A percentile compares a stretch with the other conserved stretches of the same genome.
Evolutionary conservation across 441 rosid species (phyloP).

Genomic region (Populus hybrid): DNA sequence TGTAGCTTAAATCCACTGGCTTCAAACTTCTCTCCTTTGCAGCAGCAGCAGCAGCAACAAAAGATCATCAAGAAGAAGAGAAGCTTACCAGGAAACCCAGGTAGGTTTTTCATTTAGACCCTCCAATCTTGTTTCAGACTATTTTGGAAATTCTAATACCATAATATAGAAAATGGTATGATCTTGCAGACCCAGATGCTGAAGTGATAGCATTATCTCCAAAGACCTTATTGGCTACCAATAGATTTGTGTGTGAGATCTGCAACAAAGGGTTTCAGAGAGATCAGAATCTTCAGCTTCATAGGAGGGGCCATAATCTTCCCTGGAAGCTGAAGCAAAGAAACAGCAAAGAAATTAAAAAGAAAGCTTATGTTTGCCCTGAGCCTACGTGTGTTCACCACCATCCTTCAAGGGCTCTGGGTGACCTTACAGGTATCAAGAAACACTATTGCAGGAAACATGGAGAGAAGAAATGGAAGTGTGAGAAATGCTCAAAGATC

Average conservation of each 20-base stretch:
- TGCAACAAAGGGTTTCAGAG: conserved; percentile 89
- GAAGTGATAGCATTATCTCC: conserved; percentile 88
- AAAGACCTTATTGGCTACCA: conserved; percentile 65
- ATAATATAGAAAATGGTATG: not conserved
- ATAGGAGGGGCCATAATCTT: conserved; percentile 88
- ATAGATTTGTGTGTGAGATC: conserved; percentile 87
- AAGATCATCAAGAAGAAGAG: conserved; percentile 76
- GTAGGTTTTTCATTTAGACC: conserved; percentile 24
- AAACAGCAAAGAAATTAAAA: conserved; percentile 47
- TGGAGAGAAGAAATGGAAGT: conserved; percentile 79
- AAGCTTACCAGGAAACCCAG: conserved; percentile 93
- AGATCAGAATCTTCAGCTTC: conserved; percentile 90
- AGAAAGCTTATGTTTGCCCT: conserved; percentile 69
- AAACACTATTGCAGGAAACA: conserved; percentile 72
- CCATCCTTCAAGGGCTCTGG: conserved; percentile 70
- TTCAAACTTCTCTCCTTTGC: conserved; percentile 43
- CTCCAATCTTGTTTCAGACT: not conserved
- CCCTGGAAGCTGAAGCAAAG: conserved; percentile 93
- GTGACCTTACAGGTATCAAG: conserved; percentile 78
- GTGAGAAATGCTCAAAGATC: conserved; percentile 66
- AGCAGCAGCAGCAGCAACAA: conserved; percentile 37
- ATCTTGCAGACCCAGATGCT: conserved; percentile 71
- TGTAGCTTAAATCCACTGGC: conserved; percentile 34
- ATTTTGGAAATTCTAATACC: not conserved
- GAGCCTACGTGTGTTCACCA: conserved; percentile 62